These are phyloP conservation scores for Diaporthe helianthi DNA, from an alignment of 2,329 filamentous ascomycete species.

Conservation along the genomic window DNA sequence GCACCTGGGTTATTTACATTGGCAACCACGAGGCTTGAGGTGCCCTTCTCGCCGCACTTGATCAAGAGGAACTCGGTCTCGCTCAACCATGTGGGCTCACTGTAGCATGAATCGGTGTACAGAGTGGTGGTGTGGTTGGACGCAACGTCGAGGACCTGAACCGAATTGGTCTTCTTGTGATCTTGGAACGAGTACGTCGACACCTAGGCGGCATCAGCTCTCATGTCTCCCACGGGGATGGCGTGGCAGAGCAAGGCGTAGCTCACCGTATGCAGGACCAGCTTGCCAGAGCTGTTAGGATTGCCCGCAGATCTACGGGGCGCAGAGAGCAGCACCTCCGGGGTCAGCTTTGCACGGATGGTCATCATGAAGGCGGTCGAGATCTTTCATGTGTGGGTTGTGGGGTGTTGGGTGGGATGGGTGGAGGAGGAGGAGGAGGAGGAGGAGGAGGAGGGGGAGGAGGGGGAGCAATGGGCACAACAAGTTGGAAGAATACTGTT, in stretches of 20 bases:
- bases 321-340: constrained; percentile 77
- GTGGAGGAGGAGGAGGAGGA: neutral
- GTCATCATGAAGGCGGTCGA: constrained; percentile 63
- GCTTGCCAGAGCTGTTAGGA: constrained; percentile 72
- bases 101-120: constrained; percentile 68
- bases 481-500: no score
- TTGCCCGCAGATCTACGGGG: constrained; percentile 74
- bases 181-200: constrained; percentile 82
- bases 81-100: constrained; percentile 79
- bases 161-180: constrained; percentile 73
- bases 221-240: neutral
- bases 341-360: constrained; percentile 75
- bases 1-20: constrained; percentile 45
- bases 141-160: constrained; percentile 72
- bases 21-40: constrained; percentile 54
- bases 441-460: neutral
- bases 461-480: neutral
- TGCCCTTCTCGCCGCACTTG: constrained; percentile 56
- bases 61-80: constrained; percentile 67
- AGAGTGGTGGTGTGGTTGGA: constrained; percentile 71
- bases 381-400: neutral
- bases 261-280: constrained; percentile 68
- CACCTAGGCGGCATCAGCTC: constrained; percentile 48
- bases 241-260: neutral
- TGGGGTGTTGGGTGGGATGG: neutral